These are phyloP conservation scores for Mercurialis annua DNA, from an alignment of 345 rosid species.

Conservation along the genomic window DNA sequence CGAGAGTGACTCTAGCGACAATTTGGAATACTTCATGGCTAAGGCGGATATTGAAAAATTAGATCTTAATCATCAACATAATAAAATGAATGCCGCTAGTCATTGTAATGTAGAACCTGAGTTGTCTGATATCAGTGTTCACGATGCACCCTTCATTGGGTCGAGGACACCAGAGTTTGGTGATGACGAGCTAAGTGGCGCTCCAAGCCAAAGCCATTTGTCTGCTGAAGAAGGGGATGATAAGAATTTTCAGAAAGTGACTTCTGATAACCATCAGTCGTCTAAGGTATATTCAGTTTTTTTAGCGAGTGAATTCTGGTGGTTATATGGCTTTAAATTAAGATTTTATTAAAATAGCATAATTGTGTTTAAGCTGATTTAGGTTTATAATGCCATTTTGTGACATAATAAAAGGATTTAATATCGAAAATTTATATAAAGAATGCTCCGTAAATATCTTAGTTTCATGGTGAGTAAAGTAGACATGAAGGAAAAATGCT, in stretches of 20 bases:
- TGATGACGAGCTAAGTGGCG: not conserved
- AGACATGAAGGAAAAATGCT: not conserved
- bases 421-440: not conserved
- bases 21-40: conserved; percentile 16
- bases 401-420: not conserved
- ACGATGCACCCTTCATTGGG: conserved; percentile 14
- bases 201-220: not conserved
- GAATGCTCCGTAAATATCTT: not conserved
- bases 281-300: conserved; percentile 42
- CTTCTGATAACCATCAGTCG: conserved; percentile 22
- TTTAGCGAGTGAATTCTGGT: conserved; percentile 4
- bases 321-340: not conserved
- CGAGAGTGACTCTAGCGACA: conserved; percentile 18
- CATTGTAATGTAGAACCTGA: conserved; percentile 32
- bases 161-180: not conserved
- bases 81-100: conserved; percentile 42
- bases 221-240: conserved; percentile 22
- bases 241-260: conserved; percentile 17
- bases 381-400: not conserved
- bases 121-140: conserved; percentile 20
- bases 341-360: not conserved
- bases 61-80: conserved; percentile 39
- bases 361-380: not conserved
- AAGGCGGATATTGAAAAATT: conserved; percentile 31
- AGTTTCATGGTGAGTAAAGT: not conserved